phyloP scores from a whole-genome alignment of 495 filamentous ascomycete species.

The Penicillium psychrofluorescens region DNA sequence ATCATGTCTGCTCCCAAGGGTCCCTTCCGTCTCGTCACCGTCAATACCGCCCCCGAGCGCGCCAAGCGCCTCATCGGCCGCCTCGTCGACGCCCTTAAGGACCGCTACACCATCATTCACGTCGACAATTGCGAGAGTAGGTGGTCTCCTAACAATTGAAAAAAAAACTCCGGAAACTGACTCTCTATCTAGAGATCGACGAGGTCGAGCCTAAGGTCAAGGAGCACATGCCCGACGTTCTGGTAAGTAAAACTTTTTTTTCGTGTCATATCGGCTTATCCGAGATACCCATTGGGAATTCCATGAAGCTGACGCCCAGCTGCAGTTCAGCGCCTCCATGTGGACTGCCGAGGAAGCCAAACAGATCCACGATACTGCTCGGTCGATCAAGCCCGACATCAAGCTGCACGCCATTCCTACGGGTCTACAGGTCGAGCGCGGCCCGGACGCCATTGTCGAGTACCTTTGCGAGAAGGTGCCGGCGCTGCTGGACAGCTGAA shows the following conservation, averaged over 20 bases:
- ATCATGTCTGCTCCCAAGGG: slow-evolving; percentile 44
- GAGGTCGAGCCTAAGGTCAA: slow-evolving; percentile 43
- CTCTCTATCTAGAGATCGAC: slow-evolving; percentile 32
- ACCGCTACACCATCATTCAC: slow-evolving; percentile 53
- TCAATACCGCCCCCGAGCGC: slow-evolving; percentile 62
- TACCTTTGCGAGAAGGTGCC: slow-evolving; percentile 55
- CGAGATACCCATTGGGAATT: slow-evolving; percentile 1
- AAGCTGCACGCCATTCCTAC: slow-evolving; percentile 55
- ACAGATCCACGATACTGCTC: slow-evolving; percentile 48
- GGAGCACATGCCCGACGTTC: slow-evolving; percentile 42
- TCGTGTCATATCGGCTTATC: slow-evolving; percentile 2
- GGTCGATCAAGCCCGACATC: slow-evolving; percentile 42
- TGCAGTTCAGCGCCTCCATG: slow-evolving; percentile 61
- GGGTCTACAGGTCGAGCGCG: slow-evolving; percentile 56
- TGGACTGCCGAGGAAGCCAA: slow-evolving; percentile 53
- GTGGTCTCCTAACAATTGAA: slow-evolving; percentile 6
- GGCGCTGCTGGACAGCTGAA: slow-evolving; percentile 35
- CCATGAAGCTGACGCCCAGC: background rate
- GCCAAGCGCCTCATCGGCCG: slow-evolving; percentile 55
- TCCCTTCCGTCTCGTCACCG: slow-evolving; percentile 56
- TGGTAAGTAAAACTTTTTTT: slow-evolving; percentile 23
- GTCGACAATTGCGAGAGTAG: slow-evolving; percentile 50
- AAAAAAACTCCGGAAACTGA: background rate
- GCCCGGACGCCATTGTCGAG: slow-evolving; percentile 60
- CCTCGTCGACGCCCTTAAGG: slow-evolving; percentile 49